Evolutionary conservation across 148 eudicot genomes (phyloP).

Genomic region (Vaccinium corymbosum): DNA sequence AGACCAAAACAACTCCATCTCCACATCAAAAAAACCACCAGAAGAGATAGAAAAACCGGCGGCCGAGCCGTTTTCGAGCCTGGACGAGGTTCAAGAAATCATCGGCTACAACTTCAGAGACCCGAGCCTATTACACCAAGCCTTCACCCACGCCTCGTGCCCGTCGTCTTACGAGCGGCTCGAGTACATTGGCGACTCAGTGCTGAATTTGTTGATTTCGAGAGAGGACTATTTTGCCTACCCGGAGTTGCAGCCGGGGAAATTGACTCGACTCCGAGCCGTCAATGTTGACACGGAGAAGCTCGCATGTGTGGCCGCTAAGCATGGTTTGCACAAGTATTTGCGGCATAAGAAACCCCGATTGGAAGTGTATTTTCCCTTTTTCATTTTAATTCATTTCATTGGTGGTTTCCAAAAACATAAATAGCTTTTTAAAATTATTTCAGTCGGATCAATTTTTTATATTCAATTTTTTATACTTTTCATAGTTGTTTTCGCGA

Average conservation of each 20-base stretch:
- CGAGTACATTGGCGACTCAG: slow-evolving; percentile 48
- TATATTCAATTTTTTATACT: too few relatives aligned
- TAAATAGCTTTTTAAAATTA: too few relatives aligned
- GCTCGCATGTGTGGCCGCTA: slow-evolving; percentile 43
- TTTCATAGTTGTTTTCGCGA: too few relatives aligned
- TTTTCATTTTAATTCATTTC: background rate
- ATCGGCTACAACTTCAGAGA: slow-evolving; percentile 36
- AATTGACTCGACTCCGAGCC: slow-evolving; percentile 37
- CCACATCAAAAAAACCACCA: background rate
- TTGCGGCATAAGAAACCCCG: slow-evolving; percentile 31
- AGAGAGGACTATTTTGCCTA: slow-evolving; percentile 28
- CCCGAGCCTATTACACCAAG: slow-evolving; percentile 30
- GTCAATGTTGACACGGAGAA: slow-evolving; percentile 56
- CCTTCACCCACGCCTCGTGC: slow-evolving; percentile 39
- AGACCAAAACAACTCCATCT: too few relatives aligned
- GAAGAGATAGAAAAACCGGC: background rate
- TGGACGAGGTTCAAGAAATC: slow-evolving; percentile 19
- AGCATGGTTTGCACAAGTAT: slow-evolving; percentile 30
- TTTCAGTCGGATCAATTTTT: too few relatives aligned
- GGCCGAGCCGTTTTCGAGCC: background rate
- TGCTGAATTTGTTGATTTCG: slow-evolving; percentile 32
- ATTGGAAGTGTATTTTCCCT: background rate
- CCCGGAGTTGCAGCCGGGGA: slow-evolving; percentile 33
- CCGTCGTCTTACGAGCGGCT: slow-evolving; percentile 35
- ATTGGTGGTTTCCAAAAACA: background rate